Base-by-base conservation (phyloP, 2,329 filamentous ascomycete species). In the Saccharata proteae region DNA sequence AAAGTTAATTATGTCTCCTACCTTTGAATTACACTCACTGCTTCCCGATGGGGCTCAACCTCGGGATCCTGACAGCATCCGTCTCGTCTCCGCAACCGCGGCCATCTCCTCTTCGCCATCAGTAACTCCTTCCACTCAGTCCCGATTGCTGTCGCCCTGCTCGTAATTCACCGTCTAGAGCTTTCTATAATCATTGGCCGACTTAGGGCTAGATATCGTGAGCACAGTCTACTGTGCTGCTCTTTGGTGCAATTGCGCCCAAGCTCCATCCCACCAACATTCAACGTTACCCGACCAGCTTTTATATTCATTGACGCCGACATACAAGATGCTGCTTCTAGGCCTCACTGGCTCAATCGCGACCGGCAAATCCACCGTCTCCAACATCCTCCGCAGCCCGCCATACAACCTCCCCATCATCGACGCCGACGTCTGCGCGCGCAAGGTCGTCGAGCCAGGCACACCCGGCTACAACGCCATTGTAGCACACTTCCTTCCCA, bases 351-450 rank as follows among this genome's bases (percentile, higher is more conserved):
- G 90, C 53, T 93, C 86, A 38, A 96, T 98, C 52, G 90, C 90
- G 38, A 98, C 90, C 5, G 90, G 90, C 55, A 98, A 98, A 71
- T 93, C 88, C 26, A 98, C 88, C 43, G 85, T 94, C 34, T 93
- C 90, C 16, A 67, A 70, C 22, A 70, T 93, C 44, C 80, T 98
- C 46, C 74, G 80, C 30, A 67, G 73, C 4, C 65, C 81, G 4
- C 90, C 88, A 0, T 81, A 94, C 65, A 78, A 73, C 38, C 71
- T 98, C 39, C 86, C 90, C 47, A 71, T 98, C 45, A 78, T 98
- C 62, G 90, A 98, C 52, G 88, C 90, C 51, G 90, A 98, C 62
- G 61, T 92, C 34, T 70, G 96, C 38, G 88, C 90, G 28, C 85
- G 88, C 45, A 72, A 90, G 55, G 90, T 96, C 37, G 88, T 98